phyloP scores from a whole-genome alignment of 495 filamentous ascomycete genomes.

The Entonaema liquescens region DNA sequence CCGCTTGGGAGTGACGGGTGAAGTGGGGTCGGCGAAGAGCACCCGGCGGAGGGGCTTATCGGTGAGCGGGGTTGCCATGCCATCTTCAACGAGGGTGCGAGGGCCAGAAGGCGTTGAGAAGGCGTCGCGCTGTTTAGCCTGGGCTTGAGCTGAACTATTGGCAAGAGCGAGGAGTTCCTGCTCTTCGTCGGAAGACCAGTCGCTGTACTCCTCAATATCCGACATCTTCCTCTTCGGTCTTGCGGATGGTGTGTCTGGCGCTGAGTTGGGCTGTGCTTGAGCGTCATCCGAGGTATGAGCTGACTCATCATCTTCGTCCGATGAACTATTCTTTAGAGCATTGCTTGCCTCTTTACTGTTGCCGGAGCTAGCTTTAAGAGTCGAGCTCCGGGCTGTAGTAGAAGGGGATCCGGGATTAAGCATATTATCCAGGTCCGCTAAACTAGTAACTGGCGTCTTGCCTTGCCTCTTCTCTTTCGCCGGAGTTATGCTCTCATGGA shows the following conservation, averaged over 20 bases:
- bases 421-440: constrained; percentile 30
- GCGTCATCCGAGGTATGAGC: neutral
- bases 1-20: constrained; percentile 1
- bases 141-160: constrained; percentile 21
- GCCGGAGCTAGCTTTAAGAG: neutral
- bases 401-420: constrained; percentile 13
- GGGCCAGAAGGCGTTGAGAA: constrained; percentile 23
- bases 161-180: constrained; percentile 28
- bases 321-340: neutral
- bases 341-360: neutral
- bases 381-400: neutral
- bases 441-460: constrained; percentile 19
- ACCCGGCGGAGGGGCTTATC: constrained; percentile 36
- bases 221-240: constrained; percentile 33
- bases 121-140: constrained; percentile 15
- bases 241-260: constrained; percentile 1
- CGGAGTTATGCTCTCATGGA: constrained; percentile 40
- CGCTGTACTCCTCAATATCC: constrained; percentile 33
- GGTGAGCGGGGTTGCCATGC: constrained; percentile 43
- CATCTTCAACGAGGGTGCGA: constrained; percentile 14
- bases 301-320: constrained; percentile 6
- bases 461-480: constrained; percentile 32
- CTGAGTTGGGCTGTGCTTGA: neutral
- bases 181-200: constrained; percentile 38
- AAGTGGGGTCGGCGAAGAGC: constrained; percentile 26